phyloP scores from a whole-genome alignment of 768 basidiomycete genomes.

The Boletus insuetus region DNA sequence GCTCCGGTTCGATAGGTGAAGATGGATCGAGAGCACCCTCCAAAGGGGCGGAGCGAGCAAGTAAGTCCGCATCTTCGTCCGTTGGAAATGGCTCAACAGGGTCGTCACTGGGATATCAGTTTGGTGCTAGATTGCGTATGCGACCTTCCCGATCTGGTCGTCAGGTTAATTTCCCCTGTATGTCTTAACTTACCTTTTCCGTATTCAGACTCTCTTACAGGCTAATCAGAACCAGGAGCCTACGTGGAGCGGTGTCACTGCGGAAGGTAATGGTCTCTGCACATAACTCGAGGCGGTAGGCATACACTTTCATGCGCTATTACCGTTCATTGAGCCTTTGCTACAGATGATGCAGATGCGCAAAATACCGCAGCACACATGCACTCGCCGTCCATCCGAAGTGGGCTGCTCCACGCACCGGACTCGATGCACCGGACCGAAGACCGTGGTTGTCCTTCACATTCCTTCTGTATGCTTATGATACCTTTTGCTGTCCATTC shows the following conservation, averaged over 20 bases:
- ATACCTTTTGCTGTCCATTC: background rate
- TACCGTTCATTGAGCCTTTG: too few relatives aligned
- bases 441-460: too few relatives aligned
- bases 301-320: background rate
- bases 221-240: too few relatives aligned
- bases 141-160: too few relatives aligned
- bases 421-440: background rate
- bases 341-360: too few relatives aligned
- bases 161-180: too few relatives aligned
- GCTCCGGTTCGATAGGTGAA: conserved; percentile 13
- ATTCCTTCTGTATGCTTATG: background rate
- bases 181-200: too few relatives aligned
- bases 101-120: conserved; percentile 16
- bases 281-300: background rate
- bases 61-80: conserved; percentile 44
- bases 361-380: background rate
- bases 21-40: conserved; percentile 32
- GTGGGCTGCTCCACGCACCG: background rate
- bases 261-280: too few relatives aligned
- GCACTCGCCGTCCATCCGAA: background rate
- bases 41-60: conserved; percentile 44
- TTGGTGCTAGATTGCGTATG: too few relatives aligned
- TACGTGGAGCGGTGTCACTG: too few relatives aligned
- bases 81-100: conserved; percentile 20
- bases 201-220: too few relatives aligned